Base-by-base conservation (phyloP, 2,329 filamentous ascomycete genomes). In the Pseudogymnoascus sp. region DNA sequence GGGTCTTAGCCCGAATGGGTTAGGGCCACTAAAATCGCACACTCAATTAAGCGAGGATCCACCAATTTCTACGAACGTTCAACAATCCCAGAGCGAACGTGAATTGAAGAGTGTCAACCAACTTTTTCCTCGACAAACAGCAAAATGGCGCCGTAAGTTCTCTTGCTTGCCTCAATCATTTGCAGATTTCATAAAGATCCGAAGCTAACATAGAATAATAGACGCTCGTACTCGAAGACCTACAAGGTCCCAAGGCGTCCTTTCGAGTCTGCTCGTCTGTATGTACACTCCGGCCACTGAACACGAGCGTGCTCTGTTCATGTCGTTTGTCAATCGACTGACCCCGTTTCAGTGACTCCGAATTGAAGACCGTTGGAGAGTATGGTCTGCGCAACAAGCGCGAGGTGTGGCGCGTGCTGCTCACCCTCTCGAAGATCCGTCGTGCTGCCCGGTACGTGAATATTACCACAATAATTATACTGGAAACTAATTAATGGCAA, bases 321-420 rank as follows among this genome's bases (percentile, higher is more conserved):
- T 79, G 93, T 96, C 93, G 90, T 85, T 85, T 87, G 85, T 87
- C 79, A 71, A 72, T 73, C 79, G 83, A 82, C 89, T 89, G 86
- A 90, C 84, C 75, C 76, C 77, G 72, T 72, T 73, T 75, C 71
- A 97, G 95, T 85, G 95, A 99, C 86, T 91, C 93, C 78, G 95
- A 99, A 86, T 84, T 99, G 82, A 99, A 99, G 90, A 89, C 95
- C 82, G 93, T 99, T 77, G 95, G 95, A 83, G 95, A 99, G 86
- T 99, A 96, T 86, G 95, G 95, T 83, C 91, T 99, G 76, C 91
- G 93, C 83, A 99, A 99, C 87, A 99, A 99, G 92, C 93, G 95
- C 86, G 95, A 99, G 87, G 95, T 99, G 79, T 99, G 95, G 95
- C 92, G 95, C 83, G 95, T 99, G 83, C 89, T 91, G 87, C 89